phyloP scores from a whole-genome alignment of 495 filamentous ascomycete species.

The Entonaema liquescens region DNA sequence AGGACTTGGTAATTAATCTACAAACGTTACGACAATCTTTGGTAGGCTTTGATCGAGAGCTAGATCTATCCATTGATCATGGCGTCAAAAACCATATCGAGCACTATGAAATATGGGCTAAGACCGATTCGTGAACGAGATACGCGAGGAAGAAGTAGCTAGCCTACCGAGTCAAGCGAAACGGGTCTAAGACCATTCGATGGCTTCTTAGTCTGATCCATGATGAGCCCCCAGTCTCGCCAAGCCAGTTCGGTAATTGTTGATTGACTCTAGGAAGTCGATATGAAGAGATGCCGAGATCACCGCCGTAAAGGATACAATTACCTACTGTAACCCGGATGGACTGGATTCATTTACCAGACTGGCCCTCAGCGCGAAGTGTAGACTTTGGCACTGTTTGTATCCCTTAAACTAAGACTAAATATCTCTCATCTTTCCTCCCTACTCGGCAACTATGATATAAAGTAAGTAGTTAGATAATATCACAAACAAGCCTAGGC shows the following conservation, averaged over 20 bases:
- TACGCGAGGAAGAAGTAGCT: constrained; percentile 17
- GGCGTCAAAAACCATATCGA: not conserved
- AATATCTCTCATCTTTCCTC: not conserved
- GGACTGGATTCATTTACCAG: constrained; percentile 2
- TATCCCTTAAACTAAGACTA: constrained; percentile 6
- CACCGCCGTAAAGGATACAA: constrained; percentile 12
- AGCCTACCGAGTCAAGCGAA: constrained; percentile 35
- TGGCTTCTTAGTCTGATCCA: constrained; percentile 27
- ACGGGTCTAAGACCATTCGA: constrained; percentile 27
- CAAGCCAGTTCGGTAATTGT: constrained; percentile 39
- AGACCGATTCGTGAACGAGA: constrained; percentile 24
- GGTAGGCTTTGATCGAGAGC: not conserved
- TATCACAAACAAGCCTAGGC: constrained; percentile 30
- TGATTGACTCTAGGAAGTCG: constrained; percentile 17
- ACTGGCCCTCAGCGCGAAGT: constrained; percentile 3
- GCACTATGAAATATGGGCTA: constrained; percentile 6
- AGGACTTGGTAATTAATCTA: not conserved
- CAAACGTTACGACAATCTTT: not conserved
- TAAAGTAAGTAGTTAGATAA: constrained; percentile 14
- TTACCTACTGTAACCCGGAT: constrained; percentile 7
- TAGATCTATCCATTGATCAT: constrained; percentile 7
- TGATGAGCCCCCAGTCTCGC: constrained; percentile 33
- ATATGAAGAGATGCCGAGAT: constrained; percentile 33
- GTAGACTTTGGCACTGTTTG: constrained; percentile 15
- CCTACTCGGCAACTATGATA: not conserved